Evolutionary conservation across 1,284 basidiomycete species (phyloP).

Genomic region (Leccinum griseonigrum): DNA sequence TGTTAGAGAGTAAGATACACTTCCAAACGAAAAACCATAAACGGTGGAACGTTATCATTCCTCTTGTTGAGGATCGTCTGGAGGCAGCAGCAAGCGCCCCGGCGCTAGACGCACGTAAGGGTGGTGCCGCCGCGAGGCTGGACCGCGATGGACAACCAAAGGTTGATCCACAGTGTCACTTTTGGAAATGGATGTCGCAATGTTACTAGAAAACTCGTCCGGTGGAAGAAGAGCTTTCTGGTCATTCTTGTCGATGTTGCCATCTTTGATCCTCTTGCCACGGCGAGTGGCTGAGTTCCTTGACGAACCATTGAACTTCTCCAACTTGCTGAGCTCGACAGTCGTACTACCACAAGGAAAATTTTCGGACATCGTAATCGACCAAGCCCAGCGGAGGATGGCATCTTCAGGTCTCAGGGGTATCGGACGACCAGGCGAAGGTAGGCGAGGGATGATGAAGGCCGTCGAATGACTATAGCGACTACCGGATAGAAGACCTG

Average conservation of each 20-base stretch:
- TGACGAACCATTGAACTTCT: background rate
- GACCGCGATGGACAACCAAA: constrained; percentile 5
- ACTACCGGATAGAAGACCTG: background rate
- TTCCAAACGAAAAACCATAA: background rate
- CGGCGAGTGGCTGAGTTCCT: constrained; percentile 6
- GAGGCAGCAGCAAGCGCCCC: constrained; percentile 19
- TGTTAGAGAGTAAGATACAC: background rate
- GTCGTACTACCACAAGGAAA: background rate
- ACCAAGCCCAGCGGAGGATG: constrained; percentile 27
- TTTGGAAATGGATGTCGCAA: background rate
- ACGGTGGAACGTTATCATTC: background rate
- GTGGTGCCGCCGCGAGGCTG: constrained; percentile 10
- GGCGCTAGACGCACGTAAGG: constrained; percentile 22
- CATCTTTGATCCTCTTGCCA: constrained; percentile 11
- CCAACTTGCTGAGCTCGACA: constrained; percentile 2
- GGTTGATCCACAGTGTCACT: constrained; percentile 16
- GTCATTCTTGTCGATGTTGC: constrained; percentile 3
- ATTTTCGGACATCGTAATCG: constrained; percentile 19
- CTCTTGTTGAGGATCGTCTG: constrained; percentile 9
- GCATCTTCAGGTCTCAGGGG: constrained; percentile 19
- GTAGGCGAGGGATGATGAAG: constrained; percentile 29
- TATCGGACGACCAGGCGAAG: constrained; percentile 25
- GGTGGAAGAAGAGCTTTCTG: constrained; percentile 21
- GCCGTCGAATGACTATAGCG: constrained; percentile 11
- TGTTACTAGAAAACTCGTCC: constrained; percentile 16